A percentile compares a stretch with the other conserved stretches of the same genome.
Conservation (phyloP, 2,329 filamentous ascomycete species). For the Zymoseptoria crescenta region DNA sequence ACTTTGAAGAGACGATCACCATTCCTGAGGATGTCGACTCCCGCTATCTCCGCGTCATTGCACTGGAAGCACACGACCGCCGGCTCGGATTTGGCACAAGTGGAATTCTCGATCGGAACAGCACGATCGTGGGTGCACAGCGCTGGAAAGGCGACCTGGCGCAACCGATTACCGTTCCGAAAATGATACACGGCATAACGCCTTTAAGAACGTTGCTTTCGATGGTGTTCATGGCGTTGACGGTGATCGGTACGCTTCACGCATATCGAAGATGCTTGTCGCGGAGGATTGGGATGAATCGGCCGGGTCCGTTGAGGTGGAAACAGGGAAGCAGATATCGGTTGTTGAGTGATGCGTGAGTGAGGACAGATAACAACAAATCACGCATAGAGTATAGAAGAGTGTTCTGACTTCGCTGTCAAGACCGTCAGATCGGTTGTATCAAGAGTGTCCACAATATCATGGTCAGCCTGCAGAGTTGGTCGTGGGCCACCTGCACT, state of each 20-base stretch:
- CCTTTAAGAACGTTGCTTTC: neutral
- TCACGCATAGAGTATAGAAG: neutral
- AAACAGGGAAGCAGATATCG: neutral
- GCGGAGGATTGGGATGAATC: neutral
- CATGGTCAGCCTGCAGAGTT: too few relatives aligned
- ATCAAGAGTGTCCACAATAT: too few relatives aligned
- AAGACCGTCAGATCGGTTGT: too few relatives aligned
- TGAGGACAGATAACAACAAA: neutral
- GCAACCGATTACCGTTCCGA: neutral
- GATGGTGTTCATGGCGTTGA: neutral
- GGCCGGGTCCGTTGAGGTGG: neutral
- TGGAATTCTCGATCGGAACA: conserved; percentile 17
- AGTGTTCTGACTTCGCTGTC: neutral
- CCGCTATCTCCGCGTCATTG: conserved; percentile 24
- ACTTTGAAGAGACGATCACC: conserved; percentile 35
- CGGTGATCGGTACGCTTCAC: neutral
- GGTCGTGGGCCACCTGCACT: too few relatives aligned
- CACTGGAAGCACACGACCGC: conserved; percentile 18
- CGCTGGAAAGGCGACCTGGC: neutral
- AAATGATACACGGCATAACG: neutral
- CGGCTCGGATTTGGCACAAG: conserved; percentile 20
- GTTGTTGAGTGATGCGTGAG: neutral
- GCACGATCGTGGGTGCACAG: neutral
- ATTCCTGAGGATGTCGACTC: conserved; percentile 12
- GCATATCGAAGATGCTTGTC: neutral